Base-by-base conservation (phyloP, 2,329 filamentous ascomycete genomes). In the Parafenestella ontariensis region DNA sequence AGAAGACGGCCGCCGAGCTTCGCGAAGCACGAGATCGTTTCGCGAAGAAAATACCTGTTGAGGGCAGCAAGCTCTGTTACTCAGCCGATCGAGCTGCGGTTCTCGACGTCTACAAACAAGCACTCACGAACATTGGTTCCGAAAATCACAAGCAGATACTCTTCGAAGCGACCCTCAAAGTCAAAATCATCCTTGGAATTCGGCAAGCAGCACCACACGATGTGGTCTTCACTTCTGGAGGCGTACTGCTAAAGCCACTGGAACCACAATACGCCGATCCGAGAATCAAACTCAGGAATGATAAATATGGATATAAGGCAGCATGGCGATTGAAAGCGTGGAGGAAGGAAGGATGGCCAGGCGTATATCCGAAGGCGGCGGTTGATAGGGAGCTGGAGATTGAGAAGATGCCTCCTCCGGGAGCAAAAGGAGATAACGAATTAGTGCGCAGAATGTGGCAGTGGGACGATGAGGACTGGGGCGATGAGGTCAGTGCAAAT, bases 221-320 rank as follows among this genome's bases (percentile, higher is more conserved):
- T 15, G 8, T 20, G 0, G 58, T 61, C 0, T 66, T 65, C 36
- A 26, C 17, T 3, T 23, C 13, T 5, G 21, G 21, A 9, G 34
- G 15, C 10, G 28, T 52, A 7, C 36, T 54, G 2, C 50, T 66
- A 3, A 18, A 6, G 3, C 61, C 59, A 0, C 41, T 66, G 0
- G 59, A 66, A 5, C 63, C 61, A 1, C 49, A 59, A 21, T 68
- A 61, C 17, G 63, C 65, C 2, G 40, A 56, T 5, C 65, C 63
- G 0, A 33, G 63, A 0, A 58, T 65, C 9, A 47, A 61, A 4
- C 51, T 34, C 13, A 43, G 37, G 1, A 40, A 52, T 0, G 52
- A 53, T 23, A 11, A 37, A 2, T 26, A 48, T 8, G 42, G 46
- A 1, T 42, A 55, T 18, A 46, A 42, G 5, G 51, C 57, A 2